Evolutionary conservation across 2,329 filamentous ascomycete genomes (phyloP).

Genomic region (Meredithiella fracta): DNA sequence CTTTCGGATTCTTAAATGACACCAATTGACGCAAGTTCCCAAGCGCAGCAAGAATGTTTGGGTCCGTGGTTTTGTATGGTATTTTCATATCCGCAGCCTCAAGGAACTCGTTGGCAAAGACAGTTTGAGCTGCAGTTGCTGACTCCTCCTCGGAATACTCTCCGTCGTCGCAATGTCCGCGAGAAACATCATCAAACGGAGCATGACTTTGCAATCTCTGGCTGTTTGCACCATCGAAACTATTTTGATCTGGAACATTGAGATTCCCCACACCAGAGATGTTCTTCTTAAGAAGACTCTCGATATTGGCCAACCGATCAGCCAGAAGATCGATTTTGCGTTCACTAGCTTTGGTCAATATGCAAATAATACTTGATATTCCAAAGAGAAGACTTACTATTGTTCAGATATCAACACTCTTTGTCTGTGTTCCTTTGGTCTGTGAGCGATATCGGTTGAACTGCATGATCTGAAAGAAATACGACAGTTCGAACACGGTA

Average conservation of each 20-base stretch:
- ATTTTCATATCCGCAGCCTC: constrained; percentile 35
- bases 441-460: constrained; percentile 37
- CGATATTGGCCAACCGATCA: constrained; percentile 28
- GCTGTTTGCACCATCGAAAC: constrained; percentile 19
- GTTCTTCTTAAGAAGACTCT: constrained; percentile 22
- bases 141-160: constrained; percentile 30
- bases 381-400: constrained; percentile 38
- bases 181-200: not conserved
- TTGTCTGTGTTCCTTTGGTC: constrained; percentile 37
- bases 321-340: constrained; percentile 36
- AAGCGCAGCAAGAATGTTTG: constrained; percentile 37
- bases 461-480: constrained; percentile 36
- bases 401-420: constrained; percentile 43
- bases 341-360: constrained; percentile 28
- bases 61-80: constrained; percentile 28
- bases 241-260: not conserved
- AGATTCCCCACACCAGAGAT: not conserved
- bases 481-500: constrained; percentile 41
- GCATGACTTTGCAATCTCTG: not conserved
- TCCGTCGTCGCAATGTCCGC: not conserved
- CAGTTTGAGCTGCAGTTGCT: constrained; percentile 32
- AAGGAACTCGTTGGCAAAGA: constrained; percentile 38
- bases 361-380: too few species aligned
- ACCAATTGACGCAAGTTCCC: constrained; percentile 36
- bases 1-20: constrained; percentile 30